phyloP scores from a whole-genome alignment of 192 early-diverging fungal genomes.

The Phycomyces nitens region DNA sequence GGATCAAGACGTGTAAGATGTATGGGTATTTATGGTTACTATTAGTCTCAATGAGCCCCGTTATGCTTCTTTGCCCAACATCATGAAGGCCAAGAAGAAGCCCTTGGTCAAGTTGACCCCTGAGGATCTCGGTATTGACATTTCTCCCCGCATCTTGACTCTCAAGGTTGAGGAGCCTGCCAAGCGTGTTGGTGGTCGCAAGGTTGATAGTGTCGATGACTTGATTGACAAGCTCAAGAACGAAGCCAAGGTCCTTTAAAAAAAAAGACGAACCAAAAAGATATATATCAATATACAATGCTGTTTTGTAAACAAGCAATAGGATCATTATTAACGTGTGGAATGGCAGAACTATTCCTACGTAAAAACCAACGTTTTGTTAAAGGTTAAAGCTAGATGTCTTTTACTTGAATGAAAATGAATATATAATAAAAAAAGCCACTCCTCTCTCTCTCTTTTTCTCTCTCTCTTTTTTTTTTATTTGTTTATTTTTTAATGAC shows the following conservation, averaged over 20 bases:
- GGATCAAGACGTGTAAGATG: too few species aligned
- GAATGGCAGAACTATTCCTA: too few species aligned
- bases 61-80: conserved; percentile 92
- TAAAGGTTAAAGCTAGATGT: too few species aligned
- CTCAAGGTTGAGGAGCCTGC: conserved; percentile 90
- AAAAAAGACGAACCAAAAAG: not conserved
- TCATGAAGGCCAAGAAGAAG: conserved; percentile 99
- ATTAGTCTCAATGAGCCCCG: conserved; percentile 87
- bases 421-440: too few species aligned
- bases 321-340: too few species aligned
- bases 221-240: conserved; percentile 85
- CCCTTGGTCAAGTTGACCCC: conserved; percentile 75
- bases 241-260: conserved; percentile 72
- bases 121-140: conserved; percentile 79
- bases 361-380: too few species aligned
- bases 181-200: conserved; percentile 87
- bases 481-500: not conserved
- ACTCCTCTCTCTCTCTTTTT: too few species aligned
- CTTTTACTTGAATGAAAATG: too few species aligned
- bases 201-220: conserved; percentile 92
- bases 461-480: conserved; percentile 1
- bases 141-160: conserved; percentile 78
- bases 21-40: not conserved
- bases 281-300: too few species aligned
- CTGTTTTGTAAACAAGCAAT: too few species aligned